Conservation (phyloP, 2,329 filamentous ascomycete species). For the Fusarium siculi region DNA sequence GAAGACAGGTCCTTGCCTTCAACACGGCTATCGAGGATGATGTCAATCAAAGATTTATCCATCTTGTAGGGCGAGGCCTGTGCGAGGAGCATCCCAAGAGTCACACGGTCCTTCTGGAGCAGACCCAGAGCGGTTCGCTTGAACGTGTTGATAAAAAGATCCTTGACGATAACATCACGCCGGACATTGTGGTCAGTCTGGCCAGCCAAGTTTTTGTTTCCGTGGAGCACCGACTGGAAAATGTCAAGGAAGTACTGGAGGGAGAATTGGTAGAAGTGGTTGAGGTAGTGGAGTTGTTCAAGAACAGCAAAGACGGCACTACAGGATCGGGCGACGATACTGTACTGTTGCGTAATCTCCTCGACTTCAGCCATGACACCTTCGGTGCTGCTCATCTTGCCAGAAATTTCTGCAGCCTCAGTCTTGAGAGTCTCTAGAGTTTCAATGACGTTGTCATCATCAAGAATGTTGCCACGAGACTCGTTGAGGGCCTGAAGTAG, state of each 20-base stretch:
- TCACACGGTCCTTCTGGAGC: slow-evolving; percentile 93
- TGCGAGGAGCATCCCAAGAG: slow-evolving; percentile 91
- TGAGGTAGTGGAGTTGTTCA: slow-evolving; percentile 96
- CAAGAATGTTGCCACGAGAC: slow-evolving; percentile 95
- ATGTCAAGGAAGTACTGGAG: slow-evolving; percentile 98
- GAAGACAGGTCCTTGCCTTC: slow-evolving; percentile 83
- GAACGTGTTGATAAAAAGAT: slow-evolving; percentile 91
- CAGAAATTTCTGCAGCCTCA: slow-evolving; percentile 93
- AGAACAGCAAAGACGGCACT: slow-evolving; percentile 97
- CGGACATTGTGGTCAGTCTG: slow-evolving; percentile 81
- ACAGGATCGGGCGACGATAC: slow-evolving; percentile 91
- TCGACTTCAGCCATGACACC: slow-evolving; percentile 99
- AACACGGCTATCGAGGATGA: slow-evolving; percentile 81
- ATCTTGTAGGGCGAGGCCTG: slow-evolving; percentile 97
- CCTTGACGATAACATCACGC: slow-evolving; percentile 88
- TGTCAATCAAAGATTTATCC: slow-evolving; percentile 89
- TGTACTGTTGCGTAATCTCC: slow-evolving; percentile 93
- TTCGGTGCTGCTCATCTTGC: slow-evolving; percentile 96
- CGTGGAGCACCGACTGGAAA: slow-evolving; percentile 89
- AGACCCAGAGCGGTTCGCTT: slow-evolving; percentile 93
- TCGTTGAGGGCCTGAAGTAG: slow-evolving; percentile 95
- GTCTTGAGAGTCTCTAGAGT: slow-evolving; percentile 98
- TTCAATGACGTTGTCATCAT: slow-evolving; percentile 98
- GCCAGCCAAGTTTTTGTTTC: slow-evolving; percentile 76
- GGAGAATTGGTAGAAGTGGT: slow-evolving; percentile 99